These are phyloP conservation scores for Neurospora africana DNA, from an alignment of 495 filamentous ascomycete genomes.

Conservation along the genomic window DNA sequence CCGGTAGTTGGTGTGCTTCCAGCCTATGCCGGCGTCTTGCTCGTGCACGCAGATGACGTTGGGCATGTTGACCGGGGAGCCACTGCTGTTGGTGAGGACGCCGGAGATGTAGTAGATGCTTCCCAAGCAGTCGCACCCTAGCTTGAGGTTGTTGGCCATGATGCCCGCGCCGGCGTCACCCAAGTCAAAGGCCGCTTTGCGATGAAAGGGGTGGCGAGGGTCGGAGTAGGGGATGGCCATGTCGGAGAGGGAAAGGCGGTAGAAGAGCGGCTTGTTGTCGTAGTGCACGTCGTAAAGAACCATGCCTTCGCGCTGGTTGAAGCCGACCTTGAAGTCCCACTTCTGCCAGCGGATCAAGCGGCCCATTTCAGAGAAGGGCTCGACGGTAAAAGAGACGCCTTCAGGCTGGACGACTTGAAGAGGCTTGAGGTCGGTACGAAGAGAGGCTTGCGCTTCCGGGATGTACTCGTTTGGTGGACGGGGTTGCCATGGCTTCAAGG, in stretches of 20 bases:
- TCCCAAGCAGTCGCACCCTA: slow-evolving; percentile 64
- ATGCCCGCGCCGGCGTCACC: slow-evolving; percentile 65
- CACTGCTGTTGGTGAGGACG: slow-evolving; percentile 43
- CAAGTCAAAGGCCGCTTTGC: slow-evolving; percentile 70
- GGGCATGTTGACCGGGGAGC: slow-evolving; percentile 48
- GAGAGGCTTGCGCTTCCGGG: slow-evolving; percentile 50
- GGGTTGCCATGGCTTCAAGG: slow-evolving; percentile 43
- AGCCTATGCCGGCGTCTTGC: slow-evolving; percentile 61
- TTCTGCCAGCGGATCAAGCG: slow-evolving; percentile 52
- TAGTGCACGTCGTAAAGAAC: slow-evolving; percentile 62
- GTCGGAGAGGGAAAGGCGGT: slow-evolving; percentile 58
- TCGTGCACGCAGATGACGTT: slow-evolving; percentile 77
- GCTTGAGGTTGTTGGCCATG: slow-evolving; percentile 63
- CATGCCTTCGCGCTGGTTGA: slow-evolving; percentile 62
- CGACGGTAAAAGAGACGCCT: slow-evolving; percentile 57
- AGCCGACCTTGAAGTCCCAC: slow-evolving; percentile 62
- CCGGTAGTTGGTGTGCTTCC: slow-evolving; percentile 78
- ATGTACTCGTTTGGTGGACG: slow-evolving; percentile 61
- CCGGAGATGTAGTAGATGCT: slow-evolving; percentile 64
- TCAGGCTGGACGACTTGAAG: slow-evolving; percentile 68
- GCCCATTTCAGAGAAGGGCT: slow-evolving; percentile 31
- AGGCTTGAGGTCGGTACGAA: slow-evolving; percentile 60
- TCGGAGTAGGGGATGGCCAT: slow-evolving; percentile 76
- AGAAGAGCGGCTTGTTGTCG: slow-evolving; percentile 55
- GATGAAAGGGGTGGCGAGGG: slow-evolving; percentile 60